These are phyloP conservation scores for Ogataea hybrid DNA, from an alignment of 1,139 yeast genomes.

Conservation along the genomic window DNA sequence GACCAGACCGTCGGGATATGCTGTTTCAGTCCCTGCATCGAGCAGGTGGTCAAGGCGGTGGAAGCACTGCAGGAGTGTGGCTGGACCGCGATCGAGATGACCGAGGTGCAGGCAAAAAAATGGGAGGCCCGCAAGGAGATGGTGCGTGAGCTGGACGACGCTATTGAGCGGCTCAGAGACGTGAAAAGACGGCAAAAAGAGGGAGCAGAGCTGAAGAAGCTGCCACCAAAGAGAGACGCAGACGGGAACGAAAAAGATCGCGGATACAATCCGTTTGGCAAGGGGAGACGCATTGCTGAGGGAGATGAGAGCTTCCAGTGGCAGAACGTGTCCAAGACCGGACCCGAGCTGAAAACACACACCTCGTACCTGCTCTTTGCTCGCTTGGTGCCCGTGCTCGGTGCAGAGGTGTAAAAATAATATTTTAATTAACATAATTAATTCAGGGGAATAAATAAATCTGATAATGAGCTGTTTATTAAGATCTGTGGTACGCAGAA, in stretches of 20 bases:
- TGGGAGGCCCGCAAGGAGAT: conserved; percentile 93
- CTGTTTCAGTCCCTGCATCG: conserved; percentile 97
- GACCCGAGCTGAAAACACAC: too few species aligned
- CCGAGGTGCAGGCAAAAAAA: conserved; percentile 79
- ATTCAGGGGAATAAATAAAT: too few species aligned
- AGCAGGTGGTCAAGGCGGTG: conserved; percentile 88
- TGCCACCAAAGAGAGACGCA: conserved; percentile 19
- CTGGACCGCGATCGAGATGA: conserved; percentile 89
- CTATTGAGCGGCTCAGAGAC: conserved; percentile 74
- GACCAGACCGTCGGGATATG: conserved; percentile 65
- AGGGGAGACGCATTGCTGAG: conserved; percentile 73
- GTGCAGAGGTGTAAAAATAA: too few species aligned
- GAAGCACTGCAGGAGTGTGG: conserved; percentile 70
- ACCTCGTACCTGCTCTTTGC: too few species aligned
- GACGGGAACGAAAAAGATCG: conserved; percentile 33
- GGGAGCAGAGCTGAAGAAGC: conserved; percentile 54
- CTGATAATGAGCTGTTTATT: too few species aligned
- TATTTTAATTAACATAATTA: too few species aligned
- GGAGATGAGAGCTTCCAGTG: too few species aligned
- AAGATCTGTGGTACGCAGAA: too few species aligned
- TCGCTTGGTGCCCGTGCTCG: too few species aligned
- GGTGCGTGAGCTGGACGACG: conserved; percentile 80
- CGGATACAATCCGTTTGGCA: conserved; percentile 91
- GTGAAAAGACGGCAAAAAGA: conserved; percentile 71
- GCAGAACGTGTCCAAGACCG: too few species aligned